These are phyloP conservation scores for Acacia crassicarpa DNA, from an alignment of 306 rosid species.

Conservation along the genomic window DNA sequence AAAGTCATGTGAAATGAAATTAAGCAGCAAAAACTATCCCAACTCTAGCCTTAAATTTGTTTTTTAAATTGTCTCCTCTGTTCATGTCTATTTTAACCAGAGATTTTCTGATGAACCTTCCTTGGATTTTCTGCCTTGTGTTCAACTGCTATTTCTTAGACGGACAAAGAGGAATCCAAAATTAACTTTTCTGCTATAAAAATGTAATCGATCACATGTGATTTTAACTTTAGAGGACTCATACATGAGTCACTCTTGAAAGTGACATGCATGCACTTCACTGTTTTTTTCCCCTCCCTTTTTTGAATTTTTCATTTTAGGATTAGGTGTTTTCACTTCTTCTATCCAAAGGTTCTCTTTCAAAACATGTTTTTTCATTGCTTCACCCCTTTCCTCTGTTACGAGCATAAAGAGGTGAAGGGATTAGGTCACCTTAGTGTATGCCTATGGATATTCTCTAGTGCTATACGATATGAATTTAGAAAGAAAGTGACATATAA, in stretches of 20 bases:
- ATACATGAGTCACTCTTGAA: conserved; percentile 21
- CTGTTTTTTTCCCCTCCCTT: background rate
- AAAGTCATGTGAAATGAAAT: background rate
- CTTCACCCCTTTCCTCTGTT: background rate
- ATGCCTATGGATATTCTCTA: background rate
- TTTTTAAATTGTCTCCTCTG: background rate
- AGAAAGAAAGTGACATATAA: background rate
- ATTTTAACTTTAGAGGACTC: conserved; percentile 7
- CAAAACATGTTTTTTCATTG: background rate
- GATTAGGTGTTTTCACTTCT: background rate
- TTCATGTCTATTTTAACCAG: background rate
- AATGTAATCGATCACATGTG: background rate
- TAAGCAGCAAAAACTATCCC: background rate
- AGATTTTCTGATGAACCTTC: background rate
- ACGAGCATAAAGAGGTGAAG: no score
- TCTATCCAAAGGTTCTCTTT: background rate
- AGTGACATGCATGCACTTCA: conserved; percentile 20
- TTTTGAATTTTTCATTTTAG: background rate
- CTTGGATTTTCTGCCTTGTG: background rate
- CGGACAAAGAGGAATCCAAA: background rate
- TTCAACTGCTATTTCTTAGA: background rate
- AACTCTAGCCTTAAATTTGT: background rate
- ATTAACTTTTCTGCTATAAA: background rate
- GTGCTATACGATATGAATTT: background rate
- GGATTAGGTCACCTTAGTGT: no score